Base-by-base conservation (phyloP, 805 yeast genomes). In the Candida mattraensis region DNA sequence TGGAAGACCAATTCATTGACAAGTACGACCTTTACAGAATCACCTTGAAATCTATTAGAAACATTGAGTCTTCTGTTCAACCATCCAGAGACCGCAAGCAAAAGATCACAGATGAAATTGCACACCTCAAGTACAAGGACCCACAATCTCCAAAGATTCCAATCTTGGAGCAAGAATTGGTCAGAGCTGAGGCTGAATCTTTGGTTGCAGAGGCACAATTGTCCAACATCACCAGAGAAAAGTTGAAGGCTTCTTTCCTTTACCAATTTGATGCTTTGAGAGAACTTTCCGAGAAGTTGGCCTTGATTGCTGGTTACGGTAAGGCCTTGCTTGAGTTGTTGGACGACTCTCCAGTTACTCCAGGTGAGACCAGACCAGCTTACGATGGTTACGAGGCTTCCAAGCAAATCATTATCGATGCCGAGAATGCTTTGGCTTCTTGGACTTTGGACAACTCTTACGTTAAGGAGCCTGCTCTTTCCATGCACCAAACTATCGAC, bases 131-230 rank as follows among this genome's bases (percentile, higher is more conserved):
- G 66, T 83, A 84, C 72, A 84, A 84, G 68, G 88, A 83, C 65
- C 91, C 94, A 38, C 81, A 80, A 64, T 80, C 88, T 26, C 79
- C 87, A 73, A 84, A 83, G 70, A 80, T 86, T 47, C 74, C 78
- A 37, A 79, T 85, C 39, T 71, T 87, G 60, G 94, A 87, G 69
- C 94, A 87, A 64, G 94, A 86, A 65, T 72, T 86, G 59, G 95
- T 87, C 40, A 76, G 95, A 66, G 93, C 93, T 24, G 95, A 87
- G 67, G 95, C 95, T 37, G 95, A 87, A 67, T 81, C 88, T 34
- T 71, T 86, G 47, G 95, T 87, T 52, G 95, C 95, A 32, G 95
- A 86, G 68, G 94, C 94, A 19, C 95, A 87, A 69, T 72, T 87
- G 53, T 83, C 91, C 24, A 86, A 86, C 66, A 85, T 85, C 58